Evolutionary conservation across 106 monocot genomes (phyloP), one percentile per base, ranked within the genome.

Genomic region (Alisma plantagoaquatica): DNA sequence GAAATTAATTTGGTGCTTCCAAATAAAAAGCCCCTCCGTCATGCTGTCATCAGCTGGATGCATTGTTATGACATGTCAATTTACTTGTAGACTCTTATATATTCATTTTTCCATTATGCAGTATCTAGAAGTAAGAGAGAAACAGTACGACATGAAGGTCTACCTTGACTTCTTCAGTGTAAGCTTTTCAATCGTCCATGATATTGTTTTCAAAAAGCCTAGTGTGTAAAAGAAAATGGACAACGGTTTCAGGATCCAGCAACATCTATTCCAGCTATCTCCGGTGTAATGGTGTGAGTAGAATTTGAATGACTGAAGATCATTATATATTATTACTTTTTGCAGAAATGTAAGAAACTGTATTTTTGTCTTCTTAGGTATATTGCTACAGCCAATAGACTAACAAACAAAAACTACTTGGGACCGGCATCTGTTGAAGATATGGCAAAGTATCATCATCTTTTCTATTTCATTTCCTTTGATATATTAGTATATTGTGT

Each of bases 371-470:
- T n/a, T n/a, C n/a, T n/a, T 6, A 96, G 94, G 70, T 89, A 96
- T 53, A 67, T 89, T 25, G 96, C 81, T 62, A 84, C 96, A 51
- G 65, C 84, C 23, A 68, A 96, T 53, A 89, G 62, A 49, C 35
- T 50, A 43, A 46, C 57, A 17, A 96, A 96, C 51, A 56, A 7
- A 15, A 89, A 96, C 60, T 96, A 96, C 59, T 59, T 96, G 75
- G 89, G 89, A 24, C 96, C 96, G n/a, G 96, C 84, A 69, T 56
- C 89, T 21, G 43, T 89, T 33, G 78, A 96, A 59, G 96, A 89
- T 60, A 89, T 89, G 60, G 89, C 96, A 43, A 81, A 52, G 96
- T 96, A 84, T 59, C 20, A 16, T 11, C 14, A 26, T 23, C 53
- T 14, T 16, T 0, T 30, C 44, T 3, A n/a, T n/a, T n/a, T n/a